Evolutionary conservation across 2,329 filamentous ascomycete genomes (phyloP).

Genomic region (Cytospora leucostoma): DNA sequence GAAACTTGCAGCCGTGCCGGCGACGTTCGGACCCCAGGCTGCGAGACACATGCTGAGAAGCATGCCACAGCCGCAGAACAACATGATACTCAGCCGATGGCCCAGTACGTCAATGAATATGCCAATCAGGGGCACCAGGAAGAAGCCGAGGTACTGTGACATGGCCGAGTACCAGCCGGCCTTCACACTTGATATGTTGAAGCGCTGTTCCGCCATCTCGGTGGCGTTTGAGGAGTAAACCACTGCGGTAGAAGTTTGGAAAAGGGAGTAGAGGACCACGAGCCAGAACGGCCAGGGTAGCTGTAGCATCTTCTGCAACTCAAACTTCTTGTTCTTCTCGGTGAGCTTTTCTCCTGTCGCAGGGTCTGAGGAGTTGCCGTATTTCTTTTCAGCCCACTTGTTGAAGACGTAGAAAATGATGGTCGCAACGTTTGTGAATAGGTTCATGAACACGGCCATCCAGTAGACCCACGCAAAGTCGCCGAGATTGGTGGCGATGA

Average conservation of each 20-base stretch:
- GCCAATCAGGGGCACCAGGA: slow-evolving; percentile 58
- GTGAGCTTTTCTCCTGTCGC: slow-evolving; percentile 61
- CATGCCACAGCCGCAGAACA: slow-evolving; percentile 51
- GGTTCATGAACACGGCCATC: slow-evolving; percentile 63
- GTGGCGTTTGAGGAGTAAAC: slow-evolving; percentile 61
- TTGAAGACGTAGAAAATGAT: slow-evolving; percentile 58
- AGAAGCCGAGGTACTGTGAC: slow-evolving; percentile 58
- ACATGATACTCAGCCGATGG: slow-evolving; percentile 49
- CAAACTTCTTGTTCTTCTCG: slow-evolving; percentile 60
- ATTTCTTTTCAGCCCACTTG: slow-evolving; percentile 50
- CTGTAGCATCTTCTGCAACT: slow-evolving; percentile 55
- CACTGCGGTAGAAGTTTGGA: slow-evolving; percentile 57
- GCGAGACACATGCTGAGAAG: slow-evolving; percentile 56
- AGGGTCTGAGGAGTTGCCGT: slow-evolving; percentile 49
- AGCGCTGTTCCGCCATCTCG: slow-evolving; percentile 61
- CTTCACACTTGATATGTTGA: slow-evolving; percentile 53
- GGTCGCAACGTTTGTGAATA: slow-evolving; percentile 61
- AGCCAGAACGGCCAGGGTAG: slow-evolving; percentile 63
- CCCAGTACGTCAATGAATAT: slow-evolving; percentile 59
- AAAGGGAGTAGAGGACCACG: slow-evolving; percentile 56
- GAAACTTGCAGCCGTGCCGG: slow-evolving; percentile 60
- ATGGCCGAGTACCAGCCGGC: slow-evolving; percentile 64
- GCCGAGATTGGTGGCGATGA: slow-evolving; percentile 57
- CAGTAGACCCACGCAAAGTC: slow-evolving; percentile 65
- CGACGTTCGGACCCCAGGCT: slow-evolving; percentile 50